phyloP scores from a whole-genome alignment of 2,329 filamentous ascomycete species.

The Alternaria conjuncta region DNA sequence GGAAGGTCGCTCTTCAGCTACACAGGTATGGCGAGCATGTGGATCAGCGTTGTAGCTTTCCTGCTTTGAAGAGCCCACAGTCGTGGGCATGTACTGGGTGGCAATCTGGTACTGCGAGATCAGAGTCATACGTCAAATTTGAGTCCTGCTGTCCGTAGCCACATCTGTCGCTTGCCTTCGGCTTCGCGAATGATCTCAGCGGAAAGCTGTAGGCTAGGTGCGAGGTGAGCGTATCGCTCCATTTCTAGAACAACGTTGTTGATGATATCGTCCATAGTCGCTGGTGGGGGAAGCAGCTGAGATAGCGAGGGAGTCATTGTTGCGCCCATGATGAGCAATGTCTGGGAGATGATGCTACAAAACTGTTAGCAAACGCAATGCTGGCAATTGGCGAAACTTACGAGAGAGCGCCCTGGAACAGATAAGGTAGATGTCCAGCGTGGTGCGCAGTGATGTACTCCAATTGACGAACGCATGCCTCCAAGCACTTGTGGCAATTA shows the following conservation, averaged over 20 bases:
- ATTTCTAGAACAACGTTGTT: constrained; percentile 78
- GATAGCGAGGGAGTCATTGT: constrained; percentile 78
- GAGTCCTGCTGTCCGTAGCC: constrained; percentile 53
- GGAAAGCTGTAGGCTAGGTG: constrained; percentile 76
- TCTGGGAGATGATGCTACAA: constrained; percentile 79
- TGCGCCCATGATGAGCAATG: constrained; percentile 81
- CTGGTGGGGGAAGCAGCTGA: constrained; percentile 64
- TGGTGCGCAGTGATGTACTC: constrained; percentile 81
- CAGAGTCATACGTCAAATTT: constrained; percentile 42
- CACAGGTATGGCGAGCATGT: neutral
- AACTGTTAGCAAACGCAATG: constrained; percentile 13
- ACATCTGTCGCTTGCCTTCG: constrained; percentile 70
- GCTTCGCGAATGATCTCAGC: constrained; percentile 83
- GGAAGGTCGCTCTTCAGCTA: constrained; percentile 1
- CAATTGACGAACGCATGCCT: constrained; percentile 79
- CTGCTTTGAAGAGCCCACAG: neutral
- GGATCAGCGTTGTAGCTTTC: neutral
- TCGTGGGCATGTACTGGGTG: neutral
- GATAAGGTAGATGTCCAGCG: constrained; percentile 82
- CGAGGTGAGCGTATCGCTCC: constrained; percentile 74
- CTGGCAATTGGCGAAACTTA: constrained; percentile 29
- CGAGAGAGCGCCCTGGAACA: constrained; percentile 80
- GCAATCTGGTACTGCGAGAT: neutral
- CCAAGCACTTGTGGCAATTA: constrained; percentile 80
- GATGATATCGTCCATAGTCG: constrained; percentile 75